Base-by-base conservation (phyloP, 2,329 filamentous ascomycete genomes). In the Colletotrichum magnum region DNA sequence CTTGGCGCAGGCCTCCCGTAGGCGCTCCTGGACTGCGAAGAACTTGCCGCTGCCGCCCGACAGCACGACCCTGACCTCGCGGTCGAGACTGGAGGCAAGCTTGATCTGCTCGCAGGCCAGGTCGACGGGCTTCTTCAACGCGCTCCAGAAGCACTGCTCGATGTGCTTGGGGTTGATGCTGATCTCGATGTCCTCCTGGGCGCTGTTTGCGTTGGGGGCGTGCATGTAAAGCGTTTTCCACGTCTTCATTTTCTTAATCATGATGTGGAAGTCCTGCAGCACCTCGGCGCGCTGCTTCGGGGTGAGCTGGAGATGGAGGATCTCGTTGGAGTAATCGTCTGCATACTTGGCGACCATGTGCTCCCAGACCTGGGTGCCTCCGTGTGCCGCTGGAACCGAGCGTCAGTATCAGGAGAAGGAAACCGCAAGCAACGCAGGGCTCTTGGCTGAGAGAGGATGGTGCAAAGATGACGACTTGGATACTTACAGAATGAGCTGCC, bases 31-130 rank as follows among this genome's bases (percentile, higher is more conserved):
- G 3, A 56, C 53, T 1, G 32, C 15, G 4, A 16, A 21, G 18
- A 16, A 39, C 4, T 56, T 56, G 9, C 53, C 53, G 32, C 53
- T 56, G 28, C 53, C 53, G 13, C 53, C 53, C n/a, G 28, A 56
- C n/a, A 41, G 6, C 0, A 56, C 32, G n/a, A 56, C 53, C 21
- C 32, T n/a, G 4, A 56, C 53, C 0, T 41, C 32, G 15, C 12
- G 2, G 36, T 28, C 32, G 1, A 56, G n/a, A 21, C 10, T 21
- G 3, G 53, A 32, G 12, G 53, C 53, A 10, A 39, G 32, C 2
- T 15, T 21, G 18, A 56, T 56, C 18, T 56, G 39, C 13, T 56
- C 12, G 16, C 18, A 21, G 0, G 53, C 53, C 0, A 56, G 12
- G 0, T 21, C 32, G 10, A 56, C 36, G 2, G 53, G 32, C 5